A percentile compares a stretch with the other conserved stretches of the same genome.
Conservation (phyloP, 768 basidiomycete genomes). For the Strobilomyces dryophilus region DNA sequence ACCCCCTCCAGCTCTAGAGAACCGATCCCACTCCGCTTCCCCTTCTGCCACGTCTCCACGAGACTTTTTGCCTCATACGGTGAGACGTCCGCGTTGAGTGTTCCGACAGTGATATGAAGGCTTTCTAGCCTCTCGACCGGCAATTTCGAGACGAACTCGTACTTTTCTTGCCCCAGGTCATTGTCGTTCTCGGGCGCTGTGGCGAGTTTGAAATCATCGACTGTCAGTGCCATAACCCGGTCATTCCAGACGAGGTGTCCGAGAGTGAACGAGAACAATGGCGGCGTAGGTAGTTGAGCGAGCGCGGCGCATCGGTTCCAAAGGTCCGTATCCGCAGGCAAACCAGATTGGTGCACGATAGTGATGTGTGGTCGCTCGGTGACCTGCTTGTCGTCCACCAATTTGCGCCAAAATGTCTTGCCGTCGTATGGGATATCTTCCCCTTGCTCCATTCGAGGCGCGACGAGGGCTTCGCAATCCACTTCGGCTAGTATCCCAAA, state of each 20-base stretch:
- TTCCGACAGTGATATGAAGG: conserved; percentile 90
- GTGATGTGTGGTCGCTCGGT: conserved; percentile 76
- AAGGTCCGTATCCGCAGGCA: conserved; percentile 32
- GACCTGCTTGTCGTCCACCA: conserved; percentile 48
- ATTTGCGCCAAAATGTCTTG: conserved; percentile 42
- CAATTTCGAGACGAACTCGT: conserved; percentile 46
- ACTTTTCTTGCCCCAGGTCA: conserved; percentile 34
- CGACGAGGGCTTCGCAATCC: conserved; percentile 50
- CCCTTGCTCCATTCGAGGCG: conserved; percentile 33
- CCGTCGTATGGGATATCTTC: conserved; percentile 30
- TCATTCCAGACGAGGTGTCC: conserved; percentile 69
- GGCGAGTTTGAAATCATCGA: conserved; percentile 52
- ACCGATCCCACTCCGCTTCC: conserved; percentile 26
- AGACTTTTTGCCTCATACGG: conserved; percentile 70
- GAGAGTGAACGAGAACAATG: conserved; percentile 59
- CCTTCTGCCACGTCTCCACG: conserved; percentile 51
- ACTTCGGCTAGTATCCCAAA: conserved; percentile 77
- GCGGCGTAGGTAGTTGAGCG: conserved; percentile 31
- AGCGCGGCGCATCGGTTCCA: conserved; percentile 38
- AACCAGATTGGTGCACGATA: conserved; percentile 65
- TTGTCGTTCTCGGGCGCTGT: conserved; percentile 26
- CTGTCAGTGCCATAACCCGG: conserved; percentile 74
- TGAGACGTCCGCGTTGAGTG: conserved; percentile 42
- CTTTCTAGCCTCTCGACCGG: conserved; percentile 42
- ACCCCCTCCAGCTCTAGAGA: conserved; percentile 28